Evolutionary conservation across 768 basidiomycete species (phyloP).

Genomic region (Exsudoporus frostii): DNA sequence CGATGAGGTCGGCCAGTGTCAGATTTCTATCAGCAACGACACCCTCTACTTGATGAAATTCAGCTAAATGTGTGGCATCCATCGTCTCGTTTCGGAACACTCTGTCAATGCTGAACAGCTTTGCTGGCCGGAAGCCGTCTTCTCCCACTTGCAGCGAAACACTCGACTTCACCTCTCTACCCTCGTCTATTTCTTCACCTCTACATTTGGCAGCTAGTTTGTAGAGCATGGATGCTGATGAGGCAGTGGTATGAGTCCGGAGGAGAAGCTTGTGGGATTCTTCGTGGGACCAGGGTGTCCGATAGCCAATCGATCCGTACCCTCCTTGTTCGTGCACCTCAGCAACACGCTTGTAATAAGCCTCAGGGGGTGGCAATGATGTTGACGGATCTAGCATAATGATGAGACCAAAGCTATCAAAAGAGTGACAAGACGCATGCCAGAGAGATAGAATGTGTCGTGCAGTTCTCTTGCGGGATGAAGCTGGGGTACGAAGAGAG

Average conservation of each 20-base stretch:
- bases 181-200: conserved; percentile 47
- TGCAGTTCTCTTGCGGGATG: conserved; percentile 97
- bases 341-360: conserved; percentile 84
- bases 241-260: conserved; percentile 95
- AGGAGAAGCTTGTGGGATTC: conserved; percentile 91
- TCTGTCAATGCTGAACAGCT: conserved; percentile 95
- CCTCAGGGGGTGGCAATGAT: conserved; percentile 70
- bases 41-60: conserved; percentile 99
- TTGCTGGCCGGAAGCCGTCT: conserved; percentile 87
- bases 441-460: conserved; percentile 98
- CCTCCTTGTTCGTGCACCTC: conserved; percentile 83
- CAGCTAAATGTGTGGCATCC: conserved; percentile 97
- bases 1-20: conserved; percentile 93
- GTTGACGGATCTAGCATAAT: conserved; percentile 66
- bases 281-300: conserved; percentile 90
- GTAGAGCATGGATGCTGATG: conserved; percentile 91
- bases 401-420: neutral
- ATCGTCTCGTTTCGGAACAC: conserved; percentile 99
- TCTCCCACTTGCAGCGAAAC: conserved; percentile 25
- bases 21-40: conserved; percentile 93
- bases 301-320: conserved; percentile 93
- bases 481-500: conserved; percentile 97
- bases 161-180: conserved; percentile 3
- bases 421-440: conserved; percentile 35
- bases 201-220: conserved; percentile 84